Evolutionary conservation across 1,284 basidiomycete species (phyloP).

Genomic region (Malassezia japonica): DNA sequence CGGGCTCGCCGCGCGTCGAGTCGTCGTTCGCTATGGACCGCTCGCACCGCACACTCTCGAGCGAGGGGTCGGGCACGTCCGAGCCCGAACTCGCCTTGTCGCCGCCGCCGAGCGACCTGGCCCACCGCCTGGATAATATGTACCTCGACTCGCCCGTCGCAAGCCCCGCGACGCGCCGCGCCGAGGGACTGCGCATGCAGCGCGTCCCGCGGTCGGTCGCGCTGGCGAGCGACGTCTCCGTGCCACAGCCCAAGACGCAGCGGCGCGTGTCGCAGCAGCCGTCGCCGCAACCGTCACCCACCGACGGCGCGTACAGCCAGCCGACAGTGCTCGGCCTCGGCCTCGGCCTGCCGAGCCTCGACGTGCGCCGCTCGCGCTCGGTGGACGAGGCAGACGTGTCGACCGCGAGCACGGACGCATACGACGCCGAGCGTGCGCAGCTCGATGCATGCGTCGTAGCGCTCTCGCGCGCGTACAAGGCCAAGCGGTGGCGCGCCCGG

Average conservation of each 20-base stretch:
- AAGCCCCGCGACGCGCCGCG: slow-evolving; percentile 5
- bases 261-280: background rate
- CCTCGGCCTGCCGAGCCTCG: slow-evolving; percentile 2
- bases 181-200: slow-evolving; percentile 52
- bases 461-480: slow-evolving; percentile 8
- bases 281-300: slow-evolving; percentile 14
- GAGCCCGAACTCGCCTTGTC: background rate
- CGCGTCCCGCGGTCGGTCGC: slow-evolving; percentile 54
- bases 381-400: background rate
- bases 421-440: slow-evolving; percentile 5
- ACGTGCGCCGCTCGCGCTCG: background rate
- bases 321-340: slow-evolving; percentile 6
- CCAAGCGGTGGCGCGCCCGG: background rate
- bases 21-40: background rate
- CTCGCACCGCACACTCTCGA: no score
- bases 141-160: slow-evolving; percentile 5
- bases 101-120: slow-evolving; percentile 4
- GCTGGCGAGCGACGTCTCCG: slow-evolving; percentile 51
- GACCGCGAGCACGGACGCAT: no score
- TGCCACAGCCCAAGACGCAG: slow-evolving; percentile 12
- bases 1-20: background rate
- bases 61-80: no score
- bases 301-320: background rate
- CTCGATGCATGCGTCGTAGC: slow-evolving; percentile 5
- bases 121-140: background rate